These are phyloP conservation scores for Pyracantha coccinea DNA, from an alignment of 331 rosid species.

Conservation along the genomic window DNA sequence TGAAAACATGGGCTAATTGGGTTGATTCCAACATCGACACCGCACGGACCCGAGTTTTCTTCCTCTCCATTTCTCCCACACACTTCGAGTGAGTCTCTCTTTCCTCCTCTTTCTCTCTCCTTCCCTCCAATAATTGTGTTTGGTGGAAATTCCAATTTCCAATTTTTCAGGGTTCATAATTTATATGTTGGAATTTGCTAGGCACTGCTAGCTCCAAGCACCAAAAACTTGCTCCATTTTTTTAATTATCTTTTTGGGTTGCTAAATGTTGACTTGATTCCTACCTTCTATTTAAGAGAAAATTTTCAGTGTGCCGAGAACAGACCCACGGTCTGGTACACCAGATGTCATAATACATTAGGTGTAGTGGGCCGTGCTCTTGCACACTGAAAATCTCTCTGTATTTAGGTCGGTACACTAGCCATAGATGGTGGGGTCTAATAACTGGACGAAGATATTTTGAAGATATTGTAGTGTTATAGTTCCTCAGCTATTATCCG, in stretches of 20 bases:
- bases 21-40: slow-evolving; percentile 61
- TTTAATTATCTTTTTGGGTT: slow-evolving; percentile 12
- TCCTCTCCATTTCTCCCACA: slow-evolving; percentile 79
- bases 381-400: background rate
- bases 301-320: too few species aligned
- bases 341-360: too few species aligned
- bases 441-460: background rate
- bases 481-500: background rate
- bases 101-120: background rate
- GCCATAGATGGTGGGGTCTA: background rate
- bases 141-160: background rate
- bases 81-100: slow-evolving; percentile 56
- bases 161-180: slow-evolving; percentile 13
- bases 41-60: slow-evolving; percentile 62
- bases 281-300: background rate
- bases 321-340: too few species aligned
- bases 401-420: background rate
- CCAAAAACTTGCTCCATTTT: slow-evolving; percentile 3
- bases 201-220: slow-evolving; percentile 13
- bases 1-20: slow-evolving; percentile 94
- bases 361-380: too few species aligned
- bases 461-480: background rate
- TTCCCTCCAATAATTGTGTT: slow-evolving; percentile 31
- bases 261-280: background rate
- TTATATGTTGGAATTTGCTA: slow-evolving; percentile 1